A percentile compares a stretch with the other conserved stretches of the same genome.
phyloP scores from a whole-genome alignment of 2,329 filamentous ascomycete species.

The Hirsutella minnesotensis region DNA sequence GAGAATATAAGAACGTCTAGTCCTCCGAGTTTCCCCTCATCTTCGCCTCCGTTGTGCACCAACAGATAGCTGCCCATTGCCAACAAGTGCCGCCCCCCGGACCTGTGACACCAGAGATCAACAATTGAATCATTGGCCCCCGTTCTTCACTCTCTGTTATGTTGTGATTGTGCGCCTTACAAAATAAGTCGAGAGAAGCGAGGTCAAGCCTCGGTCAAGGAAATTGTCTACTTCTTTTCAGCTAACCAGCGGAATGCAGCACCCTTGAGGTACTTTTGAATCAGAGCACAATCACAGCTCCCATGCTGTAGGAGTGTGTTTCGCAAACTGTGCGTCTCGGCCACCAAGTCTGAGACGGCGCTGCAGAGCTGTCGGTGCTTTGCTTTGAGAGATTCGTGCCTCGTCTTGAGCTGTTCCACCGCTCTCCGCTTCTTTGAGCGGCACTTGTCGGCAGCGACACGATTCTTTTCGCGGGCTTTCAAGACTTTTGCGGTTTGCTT shows the following conservation, averaged over 20 bases:
- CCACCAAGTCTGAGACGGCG: neutral
- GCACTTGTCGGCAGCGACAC: neutral
- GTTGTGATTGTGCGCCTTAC: too few species aligned
- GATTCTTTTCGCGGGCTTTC: neutral
- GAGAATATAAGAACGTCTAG: too few species aligned
- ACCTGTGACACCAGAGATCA: too few species aligned
- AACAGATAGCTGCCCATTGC: too few species aligned
- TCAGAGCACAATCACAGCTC: neutral
- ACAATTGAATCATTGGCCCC: too few species aligned
- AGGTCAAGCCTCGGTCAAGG: neutral
- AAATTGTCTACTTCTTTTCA: neutral
- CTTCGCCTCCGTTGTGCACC: too few species aligned
- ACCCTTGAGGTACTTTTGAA: neutral
- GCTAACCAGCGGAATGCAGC: neutral
- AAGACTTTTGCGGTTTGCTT: neutral
- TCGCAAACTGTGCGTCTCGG: neutral
- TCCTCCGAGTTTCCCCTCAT: too few species aligned
- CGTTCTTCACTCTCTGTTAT: too few species aligned
- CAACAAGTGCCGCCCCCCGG: too few species aligned
- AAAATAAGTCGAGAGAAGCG: too few species aligned
- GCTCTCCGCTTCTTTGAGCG: neutral
- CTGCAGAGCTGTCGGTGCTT: neutral
- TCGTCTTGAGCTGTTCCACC: neutral
- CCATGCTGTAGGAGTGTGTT: neutral
- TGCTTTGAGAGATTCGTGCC: neutral